Conservation (phyloP, 495 filamentous ascomycete species). For the Neurospora cerealis region DNA sequence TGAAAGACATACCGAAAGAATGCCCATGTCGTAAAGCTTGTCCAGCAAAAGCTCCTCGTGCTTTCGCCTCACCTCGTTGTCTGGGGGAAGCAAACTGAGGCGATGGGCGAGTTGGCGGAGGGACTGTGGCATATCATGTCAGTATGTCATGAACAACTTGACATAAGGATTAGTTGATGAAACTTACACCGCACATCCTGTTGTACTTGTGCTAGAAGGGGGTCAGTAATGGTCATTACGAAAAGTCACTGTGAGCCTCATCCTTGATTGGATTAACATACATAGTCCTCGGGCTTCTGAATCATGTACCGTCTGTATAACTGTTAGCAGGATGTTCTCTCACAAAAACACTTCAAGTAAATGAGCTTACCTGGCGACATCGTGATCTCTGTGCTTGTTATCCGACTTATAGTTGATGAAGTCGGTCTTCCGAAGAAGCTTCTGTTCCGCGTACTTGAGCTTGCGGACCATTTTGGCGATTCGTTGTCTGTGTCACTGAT, state of each 20-base stretch:
- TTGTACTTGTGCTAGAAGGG: slow-evolving; percentile 72
- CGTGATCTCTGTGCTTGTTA: slow-evolving; percentile 64
- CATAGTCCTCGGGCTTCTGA: slow-evolving; percentile 63
- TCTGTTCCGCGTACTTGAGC: slow-evolving; percentile 73
- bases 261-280: slow-evolving; percentile 33
- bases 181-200: slow-evolving; percentile 52
- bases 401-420: slow-evolving; percentile 91
- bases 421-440: slow-evolving; percentile 78
- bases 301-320: slow-evolving; percentile 64
- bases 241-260: slow-evolving; percentile 47
- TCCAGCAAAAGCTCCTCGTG: slow-evolving; percentile 75
- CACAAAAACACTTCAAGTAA: background rate
- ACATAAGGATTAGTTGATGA: background rate
- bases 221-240: slow-evolving; percentile 5
- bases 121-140: slow-evolving; percentile 23
- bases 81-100: slow-evolving; percentile 55
- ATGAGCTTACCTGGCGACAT: slow-evolving; percentile 42
- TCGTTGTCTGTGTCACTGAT: background rate
- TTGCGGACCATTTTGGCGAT: slow-evolving; percentile 66
- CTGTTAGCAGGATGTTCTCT: slow-evolving; percentile 1
- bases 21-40: slow-evolving; percentile 85
- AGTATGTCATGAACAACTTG: background rate
- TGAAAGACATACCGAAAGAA: slow-evolving; percentile 38
- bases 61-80: slow-evolving; percentile 64
- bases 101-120: slow-evolving; percentile 82